Evolutionary conservation across 805 yeast species (phyloP).

Genomic region (Schwanniomyces polymorphus): DNA sequence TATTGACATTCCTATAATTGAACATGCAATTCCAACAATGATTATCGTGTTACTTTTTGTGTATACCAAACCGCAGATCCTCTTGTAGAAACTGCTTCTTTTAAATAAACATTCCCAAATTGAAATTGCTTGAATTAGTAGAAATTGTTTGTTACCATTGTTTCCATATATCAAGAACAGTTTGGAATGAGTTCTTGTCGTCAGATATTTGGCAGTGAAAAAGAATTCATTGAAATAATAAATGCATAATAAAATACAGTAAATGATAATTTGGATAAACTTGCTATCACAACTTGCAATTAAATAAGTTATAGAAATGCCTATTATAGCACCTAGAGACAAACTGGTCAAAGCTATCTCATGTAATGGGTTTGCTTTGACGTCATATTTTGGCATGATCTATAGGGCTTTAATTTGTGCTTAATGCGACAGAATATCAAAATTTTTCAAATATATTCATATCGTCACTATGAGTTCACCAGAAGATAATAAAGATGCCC

Average conservation of each 20-base stretch:
- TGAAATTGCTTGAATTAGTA: slow-evolving; percentile 25
- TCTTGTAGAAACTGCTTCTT: neutral
- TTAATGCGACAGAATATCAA: neutral
- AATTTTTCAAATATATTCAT: neutral
- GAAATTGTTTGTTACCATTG: slow-evolving; percentile 29
- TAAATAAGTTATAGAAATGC: slow-evolving; percentile 3
- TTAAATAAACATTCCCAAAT: slow-evolving; percentile 20
- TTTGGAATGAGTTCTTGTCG: slow-evolving; percentile 18
- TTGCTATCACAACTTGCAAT: neutral
- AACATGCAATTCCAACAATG: slow-evolving; percentile 7
- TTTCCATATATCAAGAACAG: slow-evolving; percentile 38
- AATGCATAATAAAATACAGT: slow-evolving; percentile 17
- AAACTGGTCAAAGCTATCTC: slow-evolving; percentile 17
- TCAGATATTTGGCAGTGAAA: slow-evolving; percentile 23
- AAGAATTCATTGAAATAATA: slow-evolving; percentile 29
- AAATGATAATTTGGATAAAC: slow-evolving; percentile 8
- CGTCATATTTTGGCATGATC: slow-evolving; percentile 10
- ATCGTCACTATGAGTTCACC: neutral
- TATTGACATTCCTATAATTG: slow-evolving; percentile 22
- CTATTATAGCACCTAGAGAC: slow-evolving; percentile 17
- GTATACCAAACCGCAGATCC: neutral
- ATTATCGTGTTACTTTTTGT: neutral
- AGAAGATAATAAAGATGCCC: slow-evolving; percentile 2
- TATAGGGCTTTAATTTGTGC: neutral
- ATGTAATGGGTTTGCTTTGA: slow-evolving; percentile 14